Percentiles rank a stretch among this genome's conserved stretches.
These are phyloP conservation scores for Pichia rugopelliculosa DNA, from an alignment of 805 yeast species.

Conservation along the genomic window DNA sequence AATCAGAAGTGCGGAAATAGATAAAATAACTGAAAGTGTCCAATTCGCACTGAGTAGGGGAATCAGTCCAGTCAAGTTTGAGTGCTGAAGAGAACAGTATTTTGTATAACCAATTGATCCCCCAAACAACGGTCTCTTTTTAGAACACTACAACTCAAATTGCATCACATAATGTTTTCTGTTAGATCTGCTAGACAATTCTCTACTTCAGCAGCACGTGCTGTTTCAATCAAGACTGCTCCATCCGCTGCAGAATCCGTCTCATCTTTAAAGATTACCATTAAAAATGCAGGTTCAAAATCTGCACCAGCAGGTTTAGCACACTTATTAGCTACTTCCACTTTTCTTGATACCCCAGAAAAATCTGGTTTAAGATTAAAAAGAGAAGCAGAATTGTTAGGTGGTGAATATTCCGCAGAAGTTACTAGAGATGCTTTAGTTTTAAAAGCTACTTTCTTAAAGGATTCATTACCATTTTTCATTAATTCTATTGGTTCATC, in stretches of 20 bases:
- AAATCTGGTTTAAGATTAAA: constrained; percentile 88
- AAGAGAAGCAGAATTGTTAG: constrained; percentile 90
- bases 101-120: not conserved
- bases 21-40: not conserved
- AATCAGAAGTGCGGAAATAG: constrained; percentile 3
- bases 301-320: constrained; percentile 69
- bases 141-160: not conserved
- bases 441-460: constrained; percentile 74
- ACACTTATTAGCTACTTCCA: constrained; percentile 77
- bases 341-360: constrained; percentile 71
- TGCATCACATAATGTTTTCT: constrained; percentile 21
- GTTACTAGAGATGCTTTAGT: constrained; percentile 82
- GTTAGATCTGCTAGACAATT: constrained; percentile 27
- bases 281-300: constrained; percentile 81
- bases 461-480: constrained; percentile 84
- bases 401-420: constrained; percentile 65
- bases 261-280: constrained; percentile 70
- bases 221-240: constrained; percentile 35
- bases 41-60: not conserved
- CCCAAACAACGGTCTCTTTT: not conserved
- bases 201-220: constrained; percentile 36
- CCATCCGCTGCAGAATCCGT: constrained; percentile 51
- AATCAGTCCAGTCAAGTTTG: not conserved
- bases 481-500: constrained; percentile 79
- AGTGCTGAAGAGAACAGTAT: not conserved